Base-by-base conservation (phyloP, 1,139 yeast genomes). In the Hanseniaspora sp. region DNA sequence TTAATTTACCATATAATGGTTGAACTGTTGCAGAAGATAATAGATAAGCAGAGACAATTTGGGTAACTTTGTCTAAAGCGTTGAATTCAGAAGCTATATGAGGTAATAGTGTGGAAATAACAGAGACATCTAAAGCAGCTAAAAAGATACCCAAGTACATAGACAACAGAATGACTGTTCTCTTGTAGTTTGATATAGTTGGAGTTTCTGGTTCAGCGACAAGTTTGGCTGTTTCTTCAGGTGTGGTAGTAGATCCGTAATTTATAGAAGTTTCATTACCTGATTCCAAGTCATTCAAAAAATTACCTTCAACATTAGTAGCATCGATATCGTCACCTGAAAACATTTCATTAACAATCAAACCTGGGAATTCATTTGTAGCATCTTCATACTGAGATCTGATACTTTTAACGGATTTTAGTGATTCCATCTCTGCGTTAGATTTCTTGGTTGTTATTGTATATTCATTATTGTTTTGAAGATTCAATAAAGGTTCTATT, bases 1-100 rank as follows among this genome's bases (percentile, higher is more conserved):
- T 82, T 37, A 88, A 68, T 63, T 86, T 87, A 29, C 96, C 96
- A 61, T 82, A 86, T 29, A 88, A 68, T 1, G 96, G 96, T 67
- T 80, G 86, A 60, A 80, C 77, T 2, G 83, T 80, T 0, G 83
- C 76, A 56, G 78, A 76, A 6, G 84, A 74, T n/a, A 80, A 66
- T 48, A 80, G 65, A 61, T 80, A 80, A 0, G 82, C 74, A 0
- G 83, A 77, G 4, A 82, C 84, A 35, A 79, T 75, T 82, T 83
- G 79, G 6, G 82, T 72, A 46, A 78, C 71, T 53, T 74, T 69
- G 15, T 77, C 75, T 42, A 79, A 65, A 30, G 76, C 79, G 49
- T 78, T 68, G 57, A 81, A 72, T 56, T 80, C 86, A 3, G 82
- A 77, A 3, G 85, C 82, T 51, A 82, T 80, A 54, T 76, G 79